A percentile compares a stretch with the other conserved stretches of the same genome.
Evolutionary conservation across 345 rosid genomes (phyloP).

Genomic region (Sisymbrium altissimum): DNA sequence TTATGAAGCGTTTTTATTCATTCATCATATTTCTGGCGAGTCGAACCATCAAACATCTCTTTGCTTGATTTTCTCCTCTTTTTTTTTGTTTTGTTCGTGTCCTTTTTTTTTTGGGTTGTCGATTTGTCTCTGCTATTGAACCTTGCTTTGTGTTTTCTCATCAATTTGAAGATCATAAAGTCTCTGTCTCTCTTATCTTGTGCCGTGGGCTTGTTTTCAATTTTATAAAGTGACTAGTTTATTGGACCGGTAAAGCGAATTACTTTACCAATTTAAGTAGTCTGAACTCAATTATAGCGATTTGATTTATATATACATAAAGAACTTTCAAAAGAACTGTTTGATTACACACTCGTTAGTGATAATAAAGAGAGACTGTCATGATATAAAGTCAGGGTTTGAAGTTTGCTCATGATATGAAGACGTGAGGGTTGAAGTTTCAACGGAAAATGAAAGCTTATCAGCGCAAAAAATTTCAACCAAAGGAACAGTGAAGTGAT

Average conservation of each 20-base stretch:
- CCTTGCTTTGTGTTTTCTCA: slow-evolving; percentile 29
- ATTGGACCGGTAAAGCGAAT: slow-evolving; percentile 7
- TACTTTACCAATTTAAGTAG: not conserved
- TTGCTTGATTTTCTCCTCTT: slow-evolving; percentile 14
- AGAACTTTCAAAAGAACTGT: not conserved
- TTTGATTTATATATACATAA: not conserved
- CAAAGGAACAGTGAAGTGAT: slow-evolving; percentile 16
- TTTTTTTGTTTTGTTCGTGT: too few relatives aligned
- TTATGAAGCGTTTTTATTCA: not conserved
- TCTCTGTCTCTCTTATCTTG: slow-evolving; percentile 13
- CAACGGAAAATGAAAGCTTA: slow-evolving; percentile 24
- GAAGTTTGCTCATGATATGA: too few relatives aligned
- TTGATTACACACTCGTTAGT: not conserved
- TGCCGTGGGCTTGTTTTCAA: not conserved
- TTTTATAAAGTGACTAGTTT: not conserved
- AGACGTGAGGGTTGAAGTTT: slow-evolving; percentile 11
- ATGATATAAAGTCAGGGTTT: not conserved
- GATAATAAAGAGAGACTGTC: not conserved
- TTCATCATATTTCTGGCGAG: slow-evolving; percentile 22
- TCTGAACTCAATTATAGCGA: not conserved
- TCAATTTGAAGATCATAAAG: slow-evolving; percentile 33
- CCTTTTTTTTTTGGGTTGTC: not conserved
- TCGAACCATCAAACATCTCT: slow-evolving; percentile 15
- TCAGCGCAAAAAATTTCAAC: slow-evolving; percentile 3
- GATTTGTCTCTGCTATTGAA: slow-evolving; percentile 24